Base-by-base conservation (phyloP, 1,284 basidiomycete species). In the Cryptococcus amylolentus region DNA sequence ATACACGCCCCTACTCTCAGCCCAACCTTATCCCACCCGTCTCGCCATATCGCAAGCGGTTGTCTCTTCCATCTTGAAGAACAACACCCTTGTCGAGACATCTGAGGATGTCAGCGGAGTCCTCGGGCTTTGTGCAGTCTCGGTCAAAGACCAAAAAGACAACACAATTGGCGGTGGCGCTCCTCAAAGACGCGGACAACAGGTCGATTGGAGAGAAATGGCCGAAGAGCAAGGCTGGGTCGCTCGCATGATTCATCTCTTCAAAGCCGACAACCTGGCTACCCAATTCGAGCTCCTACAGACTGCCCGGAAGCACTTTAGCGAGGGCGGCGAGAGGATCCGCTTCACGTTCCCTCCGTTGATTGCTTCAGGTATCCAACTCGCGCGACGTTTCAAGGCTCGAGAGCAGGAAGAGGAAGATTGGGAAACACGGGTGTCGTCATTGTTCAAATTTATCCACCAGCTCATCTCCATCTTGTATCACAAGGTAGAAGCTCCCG, bases 161-260 rank as follows among this genome's bases (percentile, higher is more conserved):
- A 80, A 77, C 26, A 77, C 76, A 13, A 69, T 73, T 40, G 67
- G 61, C 12, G 69, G 83, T 58, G 85, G 85, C 43, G 74, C 80
- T 38, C 79, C 85, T 52, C 44, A 23, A 16, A 78, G 84, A 66
- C 82, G 83, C 51, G 83, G 64, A 28, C 13, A 63, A 65, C 66
- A 61, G 80, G 84, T 78, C 80, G 91, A 93, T 68, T 79, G 86
- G 51, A 89, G 92, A 69, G 93, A 96, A 71, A 82, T 91, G 80
- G 92, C 92, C 0, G 94, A 96, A 75, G 94, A 97, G 74, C 93
- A 97, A 69, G 94, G 93, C 0, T 97, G 93, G 93, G 85, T 96
- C 14, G 92, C 93, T 23, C 81, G 93, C 60, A 95, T 97, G 88
- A 88, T 97, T 3, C 93, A 97, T 80, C 73, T 96, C 35, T 94